Evolutionary conservation across 2,329 filamentous ascomycete genomes (phyloP).

Genomic region (Fusarium fujikuroi): DNA sequence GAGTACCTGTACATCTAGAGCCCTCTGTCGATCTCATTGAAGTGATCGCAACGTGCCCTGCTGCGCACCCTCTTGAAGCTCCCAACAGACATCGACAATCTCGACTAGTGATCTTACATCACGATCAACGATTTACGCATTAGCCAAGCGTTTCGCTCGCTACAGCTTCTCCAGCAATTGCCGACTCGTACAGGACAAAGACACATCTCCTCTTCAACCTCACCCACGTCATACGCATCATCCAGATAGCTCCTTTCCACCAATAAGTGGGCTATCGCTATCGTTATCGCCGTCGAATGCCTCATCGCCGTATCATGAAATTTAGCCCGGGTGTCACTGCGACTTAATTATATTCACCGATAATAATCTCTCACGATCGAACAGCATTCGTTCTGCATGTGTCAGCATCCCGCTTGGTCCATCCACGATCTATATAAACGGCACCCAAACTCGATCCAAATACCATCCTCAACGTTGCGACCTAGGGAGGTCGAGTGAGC

Average conservation of each 20-base stretch:
- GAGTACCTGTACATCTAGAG: slow-evolving; percentile 23
- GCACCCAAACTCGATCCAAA: slow-evolving; percentile 17
- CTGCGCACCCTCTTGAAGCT: slow-evolving; percentile 36
- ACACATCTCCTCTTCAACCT: slow-evolving; percentile 11
- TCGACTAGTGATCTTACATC: slow-evolving; percentile 34
- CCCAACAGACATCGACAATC: slow-evolving; percentile 41
- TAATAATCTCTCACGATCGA: slow-evolving; percentile 11
- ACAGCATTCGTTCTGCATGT: slow-evolving; percentile 39
- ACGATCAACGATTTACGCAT: slow-evolving; percentile 38
- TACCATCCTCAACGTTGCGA: slow-evolving; percentile 33
- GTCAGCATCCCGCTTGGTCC: slow-evolving; percentile 33
- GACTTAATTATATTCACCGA: slow-evolving; percentile 24
- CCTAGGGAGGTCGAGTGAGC: slow-evolving; percentile 44
- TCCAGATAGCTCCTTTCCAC: slow-evolving; percentile 19
- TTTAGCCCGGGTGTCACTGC: slow-evolving; percentile 16
- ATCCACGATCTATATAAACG: slow-evolving; percentile 15
- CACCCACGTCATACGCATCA: slow-evolving; percentile 18
- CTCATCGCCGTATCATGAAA: slow-evolving; percentile 38
- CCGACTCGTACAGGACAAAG: slow-evolving; percentile 4
- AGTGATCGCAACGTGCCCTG: slow-evolving; percentile 33
- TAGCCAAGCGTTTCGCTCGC: slow-evolving; percentile 32
- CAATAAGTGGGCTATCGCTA: slow-evolving; percentile 31
- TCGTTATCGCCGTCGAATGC: slow-evolving; percentile 40
- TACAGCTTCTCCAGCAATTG: slow-evolving; percentile 15
- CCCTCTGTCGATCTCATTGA: slow-evolving; percentile 24